Evolutionary conservation across 2,329 filamentous ascomycete species (phyloP).

Genomic region (Arthroderma sp.): DNA sequence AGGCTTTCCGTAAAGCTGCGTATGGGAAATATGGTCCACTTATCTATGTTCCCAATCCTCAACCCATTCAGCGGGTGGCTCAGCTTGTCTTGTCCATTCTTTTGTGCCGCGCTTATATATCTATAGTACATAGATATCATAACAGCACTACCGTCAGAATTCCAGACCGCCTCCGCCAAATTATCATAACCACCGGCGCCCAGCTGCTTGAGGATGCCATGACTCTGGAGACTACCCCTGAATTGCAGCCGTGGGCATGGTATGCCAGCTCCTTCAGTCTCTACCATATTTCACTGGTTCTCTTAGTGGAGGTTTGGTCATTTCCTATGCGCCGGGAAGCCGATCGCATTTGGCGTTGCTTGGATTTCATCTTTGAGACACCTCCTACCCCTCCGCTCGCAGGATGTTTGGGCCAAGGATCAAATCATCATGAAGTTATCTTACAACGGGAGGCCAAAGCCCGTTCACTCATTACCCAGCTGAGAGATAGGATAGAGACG

Average conservation of each 20-base stretch:
- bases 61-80: slow-evolving; percentile 49
- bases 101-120: slow-evolving; percentile 49
- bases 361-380: slow-evolving; percentile 56
- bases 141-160: slow-evolving; percentile 23
- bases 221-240: slow-evolving; percentile 39
- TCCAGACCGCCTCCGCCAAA: slow-evolving; percentile 45
- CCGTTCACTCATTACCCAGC: slow-evolving; percentile 47
- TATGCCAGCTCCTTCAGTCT: slow-evolving; percentile 59
- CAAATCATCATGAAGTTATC: slow-evolving; percentile 10
- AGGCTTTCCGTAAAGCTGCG: slow-evolving; percentile 53
- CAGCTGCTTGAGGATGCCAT: slow-evolving; percentile 43
- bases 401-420: slow-evolving; percentile 1
- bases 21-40: slow-evolving; percentile 52
- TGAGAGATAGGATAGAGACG: slow-evolving; percentile 34
- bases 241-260: slow-evolving; percentile 51
- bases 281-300: slow-evolving; percentile 55
- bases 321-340: slow-evolving; percentile 45
- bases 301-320: slow-evolving; percentile 54
- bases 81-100: slow-evolving; percentile 53
- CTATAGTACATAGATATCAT: slow-evolving; percentile 57
- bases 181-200: slow-evolving; percentile 50
- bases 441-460: slow-evolving; percentile 42
- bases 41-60: slow-evolving; percentile 40
- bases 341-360: slow-evolving; percentile 54
- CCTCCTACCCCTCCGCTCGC: slow-evolving; percentile 37